These are phyloP conservation scores for Neurospora hispaniola DNA, from an alignment of 495 filamentous ascomycete genomes.

Conservation along the genomic window DNA sequence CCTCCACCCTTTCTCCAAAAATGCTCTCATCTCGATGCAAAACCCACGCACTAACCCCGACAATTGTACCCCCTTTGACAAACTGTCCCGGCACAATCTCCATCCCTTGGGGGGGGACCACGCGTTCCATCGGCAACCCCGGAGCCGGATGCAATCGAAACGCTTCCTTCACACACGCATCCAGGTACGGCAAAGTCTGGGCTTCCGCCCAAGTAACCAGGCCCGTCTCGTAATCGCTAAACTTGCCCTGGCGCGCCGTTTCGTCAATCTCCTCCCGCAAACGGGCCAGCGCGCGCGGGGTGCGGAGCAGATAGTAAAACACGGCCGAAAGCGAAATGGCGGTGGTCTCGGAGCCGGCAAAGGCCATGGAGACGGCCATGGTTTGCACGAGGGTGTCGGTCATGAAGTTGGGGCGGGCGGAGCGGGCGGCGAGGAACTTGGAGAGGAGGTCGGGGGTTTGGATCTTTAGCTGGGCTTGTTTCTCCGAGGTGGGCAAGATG, in stretches of 20 bases:
- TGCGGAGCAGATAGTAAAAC: slow-evolving; percentile 55
- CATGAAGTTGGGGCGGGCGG: slow-evolving; percentile 56
- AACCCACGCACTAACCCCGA: slow-evolving; percentile 54
- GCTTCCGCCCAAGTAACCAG: slow-evolving; percentile 50
- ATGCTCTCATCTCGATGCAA: slow-evolving; percentile 47
- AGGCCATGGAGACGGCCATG: slow-evolving; percentile 55
- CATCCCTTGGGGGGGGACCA: slow-evolving; percentile 47
- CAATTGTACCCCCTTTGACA: slow-evolving; percentile 51
- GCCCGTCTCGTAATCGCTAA: slow-evolving; percentile 41
- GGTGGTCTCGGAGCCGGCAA: slow-evolving; percentile 52
- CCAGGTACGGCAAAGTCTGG: slow-evolving; percentile 51
- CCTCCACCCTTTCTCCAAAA: slow-evolving; percentile 49
- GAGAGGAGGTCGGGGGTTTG: slow-evolving; percentile 49
- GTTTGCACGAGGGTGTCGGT: slow-evolving; percentile 51
- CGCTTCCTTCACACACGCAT: slow-evolving; percentile 59
- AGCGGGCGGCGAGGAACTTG: slow-evolving; percentile 49
- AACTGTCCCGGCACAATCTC: slow-evolving; percentile 40
- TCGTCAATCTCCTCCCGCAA: slow-evolving; percentile 45
- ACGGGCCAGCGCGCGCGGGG: slow-evolving; percentile 31
- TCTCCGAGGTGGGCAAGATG: slow-evolving; percentile 25
- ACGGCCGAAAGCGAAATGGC: slow-evolving; percentile 52
- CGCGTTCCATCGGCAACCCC: slow-evolving; percentile 51
- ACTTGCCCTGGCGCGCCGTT: slow-evolving; percentile 33
- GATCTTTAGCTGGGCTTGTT: slow-evolving; percentile 25
- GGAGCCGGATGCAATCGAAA: slow-evolving; percentile 56